Percentiles rank a stretch among this genome's conserved stretches.
These are phyloP conservation scores for Bruguiera gymnorhiza DNA, from an alignment of 345 rosid species.

Conservation along the genomic window DNA sequence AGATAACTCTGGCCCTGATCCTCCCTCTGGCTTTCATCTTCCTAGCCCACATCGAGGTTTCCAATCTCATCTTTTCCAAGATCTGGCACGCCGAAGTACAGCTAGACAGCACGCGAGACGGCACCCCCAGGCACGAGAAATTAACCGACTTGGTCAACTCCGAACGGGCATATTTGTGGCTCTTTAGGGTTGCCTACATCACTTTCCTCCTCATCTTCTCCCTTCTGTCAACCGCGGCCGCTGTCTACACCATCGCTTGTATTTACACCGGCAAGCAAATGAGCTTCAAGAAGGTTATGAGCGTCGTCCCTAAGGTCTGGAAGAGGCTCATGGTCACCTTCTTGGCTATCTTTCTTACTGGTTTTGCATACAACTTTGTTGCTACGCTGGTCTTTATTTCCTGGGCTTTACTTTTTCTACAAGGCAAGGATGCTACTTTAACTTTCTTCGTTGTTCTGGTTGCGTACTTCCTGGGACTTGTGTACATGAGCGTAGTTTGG, in stretches of 20 bases:
- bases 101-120: constrained; percentile 20
- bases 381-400: not conserved
- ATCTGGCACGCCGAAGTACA: constrained; percentile 21
- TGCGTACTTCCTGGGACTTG: constrained; percentile 23
- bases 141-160: constrained; percentile 27
- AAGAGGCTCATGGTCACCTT: constrained; percentile 49
- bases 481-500: constrained; percentile 41
- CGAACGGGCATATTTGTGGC: constrained; percentile 24
- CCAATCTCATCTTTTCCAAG: constrained; percentile 23
- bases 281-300: constrained; percentile 36
- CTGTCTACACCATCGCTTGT: constrained; percentile 51
- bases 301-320: constrained; percentile 55
- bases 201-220: constrained; percentile 31
- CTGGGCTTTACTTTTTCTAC: not conserved
- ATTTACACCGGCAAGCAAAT: constrained; percentile 36
- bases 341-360: constrained; percentile 24
- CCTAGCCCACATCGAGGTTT: constrained; percentile 40
- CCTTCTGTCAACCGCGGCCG: constrained; percentile 53
- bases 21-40: constrained; percentile 55
- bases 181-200: constrained; percentile 35
- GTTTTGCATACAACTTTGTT: constrained; percentile 19
- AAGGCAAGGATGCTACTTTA: not conserved
- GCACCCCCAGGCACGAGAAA: constrained; percentile 22
- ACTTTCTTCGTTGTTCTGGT: not conserved
- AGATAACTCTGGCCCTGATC: constrained; percentile 45